phyloP scores from a whole-genome alignment of 371 early-diverging fungal genomes.

The Batkoa obscura region DNA sequence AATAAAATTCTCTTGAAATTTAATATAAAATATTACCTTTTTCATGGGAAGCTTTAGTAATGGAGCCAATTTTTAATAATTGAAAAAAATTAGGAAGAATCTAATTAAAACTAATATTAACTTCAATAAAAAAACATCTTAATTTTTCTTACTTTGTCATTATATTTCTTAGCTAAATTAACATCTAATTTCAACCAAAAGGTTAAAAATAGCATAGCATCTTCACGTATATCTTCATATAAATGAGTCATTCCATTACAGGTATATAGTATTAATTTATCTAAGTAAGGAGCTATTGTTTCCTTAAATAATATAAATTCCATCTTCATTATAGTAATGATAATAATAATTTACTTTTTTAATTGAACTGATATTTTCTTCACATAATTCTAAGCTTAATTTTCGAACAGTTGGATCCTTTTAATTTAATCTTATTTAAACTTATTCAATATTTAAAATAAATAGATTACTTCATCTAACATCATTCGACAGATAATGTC shows the following conservation, averaged over 20 bases:
- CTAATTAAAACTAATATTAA: background rate
- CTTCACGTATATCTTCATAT: background rate
- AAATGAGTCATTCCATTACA: background rate
- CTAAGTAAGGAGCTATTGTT: background rate
- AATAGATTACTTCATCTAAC: background rate
- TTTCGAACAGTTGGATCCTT: background rate
- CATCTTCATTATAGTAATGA: no score
- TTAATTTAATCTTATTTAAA: background rate
- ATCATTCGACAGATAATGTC: background rate
- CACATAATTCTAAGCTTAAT: background rate
- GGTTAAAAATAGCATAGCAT: background rate
- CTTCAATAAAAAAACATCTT: background rate
- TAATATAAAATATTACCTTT: background rate
- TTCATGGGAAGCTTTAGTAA: background rate
- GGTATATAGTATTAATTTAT: background rate
- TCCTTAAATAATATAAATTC: background rate
- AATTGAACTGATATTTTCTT: background rate
- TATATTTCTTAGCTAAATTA: background rate
- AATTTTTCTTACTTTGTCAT: background rate
- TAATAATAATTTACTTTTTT: no score
- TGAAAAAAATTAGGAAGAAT: background rate
- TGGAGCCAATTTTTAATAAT: background rate
- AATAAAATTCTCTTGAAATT: background rate
- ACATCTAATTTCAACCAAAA: background rate
- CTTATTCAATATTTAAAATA: background rate